A percentile compares a stretch with the other conserved stretches of the same genome.
Evolutionary conservation across 768 basidiomycete species (phyloP).

Genomic region (Agaricus blazei): DNA sequence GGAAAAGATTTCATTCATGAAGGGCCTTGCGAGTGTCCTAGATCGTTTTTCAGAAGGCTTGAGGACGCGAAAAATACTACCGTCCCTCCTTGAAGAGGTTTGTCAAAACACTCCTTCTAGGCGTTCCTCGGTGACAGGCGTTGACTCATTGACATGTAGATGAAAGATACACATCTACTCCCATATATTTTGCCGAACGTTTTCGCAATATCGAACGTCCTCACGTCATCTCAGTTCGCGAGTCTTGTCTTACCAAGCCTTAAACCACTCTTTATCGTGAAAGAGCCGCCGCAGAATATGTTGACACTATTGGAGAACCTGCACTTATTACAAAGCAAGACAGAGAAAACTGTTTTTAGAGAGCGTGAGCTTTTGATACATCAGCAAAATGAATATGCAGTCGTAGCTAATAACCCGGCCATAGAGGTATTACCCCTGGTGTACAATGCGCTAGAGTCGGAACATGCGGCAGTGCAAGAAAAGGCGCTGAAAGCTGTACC

Average conservation of each 20-base stretch:
- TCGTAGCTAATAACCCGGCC: neutral
- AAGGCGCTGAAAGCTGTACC: constrained; percentile 82
- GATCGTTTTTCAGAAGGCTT: constrained; percentile 85
- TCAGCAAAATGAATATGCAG: neutral
- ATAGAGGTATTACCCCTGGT: constrained; percentile 94
- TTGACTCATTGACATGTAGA: constrained; percentile 36
- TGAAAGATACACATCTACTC: constrained; percentile 90
- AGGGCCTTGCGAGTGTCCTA: constrained; percentile 77
- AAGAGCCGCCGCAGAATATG: constrained; percentile 98
- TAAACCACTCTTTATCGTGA: constrained; percentile 84
- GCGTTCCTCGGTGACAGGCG: neutral
- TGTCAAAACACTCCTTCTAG: neutral
- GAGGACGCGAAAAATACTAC: constrained; percentile 82
- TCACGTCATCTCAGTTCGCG: constrained; percentile 80
- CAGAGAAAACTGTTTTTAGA: constrained; percentile 77
- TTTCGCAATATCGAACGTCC: constrained; percentile 76
- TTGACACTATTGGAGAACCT: constrained; percentile 89
- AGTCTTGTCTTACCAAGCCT: constrained; percentile 78
- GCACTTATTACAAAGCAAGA: constrained; percentile 82
- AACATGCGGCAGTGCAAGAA: constrained; percentile 89
- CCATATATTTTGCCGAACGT: constrained; percentile 97
- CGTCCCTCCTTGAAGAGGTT: constrained; percentile 91
- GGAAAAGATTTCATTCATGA: constrained; percentile 96
- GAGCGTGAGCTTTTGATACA: constrained; percentile 58
- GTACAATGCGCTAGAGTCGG: constrained; percentile 95